Percentiles rank a stretch among this genome's conserved stretches.
These are phyloP conservation scores for Nannizziopsis barbatae DNA, from an alignment of 2,329 filamentous ascomycete species.

Conservation along the genomic window DNA sequence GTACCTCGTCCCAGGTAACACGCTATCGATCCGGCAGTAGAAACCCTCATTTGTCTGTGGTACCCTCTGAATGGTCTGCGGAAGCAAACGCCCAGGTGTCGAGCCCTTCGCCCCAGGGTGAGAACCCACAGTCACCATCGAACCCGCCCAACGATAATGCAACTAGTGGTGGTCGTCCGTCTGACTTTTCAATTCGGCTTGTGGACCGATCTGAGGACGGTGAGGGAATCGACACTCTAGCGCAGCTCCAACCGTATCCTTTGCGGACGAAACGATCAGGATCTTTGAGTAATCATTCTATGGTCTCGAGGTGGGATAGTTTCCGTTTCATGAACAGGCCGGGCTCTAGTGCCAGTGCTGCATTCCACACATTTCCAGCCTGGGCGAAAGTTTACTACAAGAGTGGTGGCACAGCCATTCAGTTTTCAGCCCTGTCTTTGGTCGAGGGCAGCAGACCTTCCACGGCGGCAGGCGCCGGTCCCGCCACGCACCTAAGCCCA, in stretches of 20 bases:
- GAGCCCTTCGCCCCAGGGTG: conserved; percentile 17
- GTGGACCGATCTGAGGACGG: conserved; percentile 26
- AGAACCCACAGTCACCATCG: conserved; percentile 10
- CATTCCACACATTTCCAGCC: conserved; percentile 35
- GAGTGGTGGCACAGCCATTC: conserved; percentile 48
- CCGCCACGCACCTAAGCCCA: conserved; percentile 18
- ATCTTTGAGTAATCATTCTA: conserved; percentile 33
- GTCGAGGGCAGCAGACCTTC: conserved; percentile 26
- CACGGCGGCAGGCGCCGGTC: conserved; percentile 24
- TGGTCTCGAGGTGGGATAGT: conserved; percentile 33
- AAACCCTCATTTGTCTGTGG: conserved; percentile 36
- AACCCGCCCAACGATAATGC: conserved; percentile 1
- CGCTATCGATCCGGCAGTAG: conserved; percentile 27
- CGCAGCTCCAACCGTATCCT: conserved; percentile 24
- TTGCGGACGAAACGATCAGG: conserved; percentile 24
- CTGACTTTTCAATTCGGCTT: conserved; percentile 25
- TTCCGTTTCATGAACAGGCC: conserved; percentile 26
- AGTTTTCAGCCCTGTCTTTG: conserved; percentile 32
- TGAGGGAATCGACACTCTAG: conserved; percentile 29
- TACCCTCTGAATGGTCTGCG: conserved; percentile 35
- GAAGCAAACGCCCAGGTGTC: conserved; percentile 23
- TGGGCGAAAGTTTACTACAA: conserved; percentile 58
- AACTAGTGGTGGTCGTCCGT: conserved; percentile 15
- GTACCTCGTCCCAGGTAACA: conserved; percentile 25
- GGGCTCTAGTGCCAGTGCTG: conserved; percentile 37